Base-by-base conservation (phyloP, 2,329 filamentous ascomycete genomes). In the Aspergillus sp. region DNA sequence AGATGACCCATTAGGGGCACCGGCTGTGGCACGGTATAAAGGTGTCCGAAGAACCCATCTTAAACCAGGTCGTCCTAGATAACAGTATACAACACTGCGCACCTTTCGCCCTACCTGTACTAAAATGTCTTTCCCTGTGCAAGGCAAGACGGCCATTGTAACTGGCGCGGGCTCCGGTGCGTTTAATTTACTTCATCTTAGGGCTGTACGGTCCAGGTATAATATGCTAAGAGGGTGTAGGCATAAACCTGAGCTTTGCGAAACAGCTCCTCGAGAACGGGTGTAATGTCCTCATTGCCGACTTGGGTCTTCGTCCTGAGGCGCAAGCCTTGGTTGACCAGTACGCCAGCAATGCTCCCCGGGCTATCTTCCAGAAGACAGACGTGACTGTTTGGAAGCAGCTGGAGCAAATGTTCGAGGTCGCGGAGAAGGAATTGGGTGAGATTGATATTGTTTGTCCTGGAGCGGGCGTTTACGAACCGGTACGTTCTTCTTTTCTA, bases 111-210 rank as follows among this genome's bases (percentile, higher is more conserved):
- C 17, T 25, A 6, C 8, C n/a, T 35, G 19, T 15, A 11, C 14
- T 45, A 62, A 44, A 6, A 77, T 78, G 75, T 70, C 74, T 25
- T 61, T 71, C 54, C 72, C 73, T 14, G 75, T 82, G 19, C 64
- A 74, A 52, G 77, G 76, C 51, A 80, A 78, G 65, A 77, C 80
- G 12, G 82, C 82, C 12, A 81, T 84, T 47, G 72, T 84, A 31
- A 84, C 82, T 11, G 82, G 82, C 33, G 82, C 80, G 40, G 82
- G 82, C 25, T 83, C 81, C 47, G 82, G 81, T 79, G 68, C 59
- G 69, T 67, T 48, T 15, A 51, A 37, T 31, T 33, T 40, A n/a
- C 21, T 27, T 33, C 27, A 19, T 27, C 27, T 17, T 17, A 31
- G 27, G 27, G 9, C 9, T 31, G 27, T 33, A 12, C 9, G 17